Base-by-base conservation (phyloP, 148 eudicot species). In the Nepenthes gracilis region DNA sequence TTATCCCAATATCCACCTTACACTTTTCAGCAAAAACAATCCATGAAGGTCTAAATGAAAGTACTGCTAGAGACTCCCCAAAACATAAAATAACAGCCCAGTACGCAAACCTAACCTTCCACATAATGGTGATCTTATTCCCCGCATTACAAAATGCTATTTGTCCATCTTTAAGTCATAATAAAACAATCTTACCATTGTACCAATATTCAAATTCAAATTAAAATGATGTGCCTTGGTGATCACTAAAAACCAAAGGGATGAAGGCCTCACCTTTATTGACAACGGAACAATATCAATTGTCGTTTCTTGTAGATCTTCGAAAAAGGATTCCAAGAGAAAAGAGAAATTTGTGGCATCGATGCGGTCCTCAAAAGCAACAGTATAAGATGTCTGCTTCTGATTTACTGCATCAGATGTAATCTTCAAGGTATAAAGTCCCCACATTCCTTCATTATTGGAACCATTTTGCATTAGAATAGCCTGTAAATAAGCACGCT, bases 271-370 rank as follows among this genome's bases (percentile, higher is more conserved):
- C 45, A 86, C 99, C 77, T 84, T 70, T 59, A 72, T 68, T 33
- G 89, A 64, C 66, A 93, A 35, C 40, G 88, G 85, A 74, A 78
- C 72, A 57, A 88, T 67, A 14, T 81, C 80, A 5, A 81, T 72
- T 11, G 66, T 69, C 67, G 81, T 76, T 69, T 81, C 86, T 1
- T 71, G 81, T 48, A 86, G 71, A 69, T 88, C 89, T 67, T 79
- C 87, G 47, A 88, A 93, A 63, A 63, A 82, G 6, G 84, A 79
- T 66, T 88, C 87, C 75, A 88, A 74, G 56, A 93, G 75, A 78
- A 76, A 83, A 73, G 84, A 76, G 72, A 93, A 93, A 72, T 88
- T 84, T 58, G 64, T 72, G n/a, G 96, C 99, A 79, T 93, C 99
- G 67, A 70, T 78, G 53, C 70, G 87, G 59, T 89, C 95, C 77